Base-by-base conservation (phyloP, 306 rosid genomes). In the Sicyos baderoa region DNA sequence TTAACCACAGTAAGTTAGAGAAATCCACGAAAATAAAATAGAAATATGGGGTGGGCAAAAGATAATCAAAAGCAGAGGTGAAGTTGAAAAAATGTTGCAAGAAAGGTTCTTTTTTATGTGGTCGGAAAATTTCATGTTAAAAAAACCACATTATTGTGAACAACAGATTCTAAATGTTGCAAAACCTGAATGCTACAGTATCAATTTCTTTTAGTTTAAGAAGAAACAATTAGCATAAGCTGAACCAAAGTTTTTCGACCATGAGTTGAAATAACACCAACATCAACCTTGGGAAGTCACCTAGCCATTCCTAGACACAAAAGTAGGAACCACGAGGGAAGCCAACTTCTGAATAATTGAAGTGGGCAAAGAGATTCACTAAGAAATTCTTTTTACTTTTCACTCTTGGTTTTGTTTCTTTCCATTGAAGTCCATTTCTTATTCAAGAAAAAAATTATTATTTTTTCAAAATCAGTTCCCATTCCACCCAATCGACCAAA, bases 311-410 rank as follows among this genome's bases (percentile, higher is more conserved):
- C 29, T 62, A 51, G 18, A 35, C 29, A 62, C 5, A 29, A 40
- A 62, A 62, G 51, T 27, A 17, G 68, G 68, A 62, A 62, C 51
- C 51, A 18, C 9, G 8, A 62, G 51, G 51, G 68, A 62, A n/a
- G 48, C 16, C 21, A 3, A 61, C 16, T 62, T 62, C 27, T 61
- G 45, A 61, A 61, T 6, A 17, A 37, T 61, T 61, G 13, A 61
- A 61, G 23, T 16, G 67, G n/a, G 11, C 17, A 9, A 9, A 37
- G 18, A 37, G 50, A 19, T 35, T 18, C 50, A 61, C 50, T 17
- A n/a, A 47, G 16, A 45, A 45, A 45, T 9, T 11, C 6, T 12
- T 47, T 47, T 47, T 47, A 7, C 11, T 40, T 40, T 40, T 40
- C 44, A 37, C 44, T 37, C 44, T 37, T 37, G 44, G 45, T 40